Conservation (phyloP, 805 yeast species). For the Candida mattraensis region DNA sequence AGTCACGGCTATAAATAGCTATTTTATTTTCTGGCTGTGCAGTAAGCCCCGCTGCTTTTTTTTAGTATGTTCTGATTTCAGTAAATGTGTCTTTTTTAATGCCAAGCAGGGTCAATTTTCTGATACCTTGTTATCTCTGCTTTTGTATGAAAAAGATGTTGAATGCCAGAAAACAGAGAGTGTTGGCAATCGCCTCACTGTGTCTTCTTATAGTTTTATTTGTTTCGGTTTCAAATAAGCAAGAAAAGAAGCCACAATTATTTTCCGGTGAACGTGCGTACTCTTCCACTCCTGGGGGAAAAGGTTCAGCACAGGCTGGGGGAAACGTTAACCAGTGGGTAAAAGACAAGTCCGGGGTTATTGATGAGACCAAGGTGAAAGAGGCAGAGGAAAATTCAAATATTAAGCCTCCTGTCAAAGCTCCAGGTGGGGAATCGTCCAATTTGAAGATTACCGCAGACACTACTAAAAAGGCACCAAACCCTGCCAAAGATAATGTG, state of each 20-base stretch:
- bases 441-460: slow-evolving; percentile 7
- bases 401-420: slow-evolving; percentile 23
- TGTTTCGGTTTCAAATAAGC: slow-evolving; percentile 27
- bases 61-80: background rate
- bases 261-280: slow-evolving; percentile 8
- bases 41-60: background rate
- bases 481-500: slow-evolving; percentile 8
- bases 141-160: no score
- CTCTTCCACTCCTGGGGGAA: slow-evolving; percentile 10
- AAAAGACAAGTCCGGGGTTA: slow-evolving; percentile 35
- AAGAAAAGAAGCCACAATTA: slow-evolving; percentile 14
- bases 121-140: background rate
- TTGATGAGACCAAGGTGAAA: slow-evolving; percentile 44
- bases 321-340: slow-evolving; percentile 31
- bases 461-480: slow-evolving; percentile 5
- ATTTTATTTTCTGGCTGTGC: slow-evolving; percentile 1
- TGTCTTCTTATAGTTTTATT: slow-evolving; percentile 38
- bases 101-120: background rate
- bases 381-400: slow-evolving; percentile 34
- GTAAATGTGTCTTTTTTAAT: no score
- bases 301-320: slow-evolving; percentile 18
- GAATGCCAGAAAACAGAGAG: slow-evolving; percentile 38
- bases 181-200: slow-evolving; percentile 42
- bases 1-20: no score
- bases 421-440: slow-evolving; percentile 20